Base-by-base conservation (phyloP, 352 stramenopile species). In the Phytophthora cajani region DNA sequence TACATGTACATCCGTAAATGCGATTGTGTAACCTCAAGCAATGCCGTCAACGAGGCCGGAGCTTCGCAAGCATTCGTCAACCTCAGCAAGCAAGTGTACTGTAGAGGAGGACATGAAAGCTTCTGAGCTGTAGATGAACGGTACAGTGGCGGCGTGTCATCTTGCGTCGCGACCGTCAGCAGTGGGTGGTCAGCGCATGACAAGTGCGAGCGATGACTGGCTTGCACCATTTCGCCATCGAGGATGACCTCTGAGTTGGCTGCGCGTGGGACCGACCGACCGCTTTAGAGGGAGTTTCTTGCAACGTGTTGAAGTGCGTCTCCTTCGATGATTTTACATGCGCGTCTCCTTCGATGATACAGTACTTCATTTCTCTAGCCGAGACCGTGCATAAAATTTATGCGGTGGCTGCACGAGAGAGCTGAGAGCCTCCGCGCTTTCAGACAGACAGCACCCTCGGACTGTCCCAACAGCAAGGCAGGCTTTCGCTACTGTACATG, bases 321-420 rank as follows among this genome's bases (percentile, higher is more conserved):
- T 38, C 33, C 9, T 27, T 23, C 21, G 21, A 23, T 23, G 21
- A 23, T 23, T 23, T 23, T 23, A 23, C 21, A 23, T 23, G 21
- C n/a, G 62, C 10, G 33, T 40, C 7, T 38, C 33, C 9, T 27
- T 23, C 21, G 21, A 23, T 23, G 21, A 23, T 23, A 23, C 21
- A 23, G 21, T 21, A 30, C 36, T 16, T 16, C 36, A 61, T 71
- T 71, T 71, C 57, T 51, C 56, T 61, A 71, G 64, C 27, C 44
- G 64, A 61, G 21, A 19, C 23, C 38, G 32, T 58, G 40, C 63
- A 65, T 70, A 65, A 59, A 23, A 0, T 23, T 23, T 23, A 23
- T 23, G 21, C 21, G 21, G 21, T 0, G 21, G 21, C 21, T 23
- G 21, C 21, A 23, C 23, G 23, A 27, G 23, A 27, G 23, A 27